A percentile compares a stretch with the other conserved stretches of the same genome.
These are phyloP conservation scores for Neonectria magnoliae DNA, from an alignment of 2,329 filamentous ascomycete genomes.

Conservation along the genomic window DNA sequence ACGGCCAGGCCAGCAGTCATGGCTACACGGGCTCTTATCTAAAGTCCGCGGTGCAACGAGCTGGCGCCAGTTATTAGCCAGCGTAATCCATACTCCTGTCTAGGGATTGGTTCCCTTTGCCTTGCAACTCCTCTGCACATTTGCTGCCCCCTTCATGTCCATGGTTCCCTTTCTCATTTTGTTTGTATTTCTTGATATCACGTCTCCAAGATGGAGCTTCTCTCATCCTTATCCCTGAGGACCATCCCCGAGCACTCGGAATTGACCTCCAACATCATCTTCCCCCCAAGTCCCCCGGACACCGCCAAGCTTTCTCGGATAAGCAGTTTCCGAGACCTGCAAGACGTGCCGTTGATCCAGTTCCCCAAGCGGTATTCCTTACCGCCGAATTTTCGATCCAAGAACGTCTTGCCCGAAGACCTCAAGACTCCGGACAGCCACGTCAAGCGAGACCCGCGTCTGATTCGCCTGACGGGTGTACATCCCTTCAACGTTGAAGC, in stretches of 20 bases:
- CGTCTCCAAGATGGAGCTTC: constrained; percentile 31
- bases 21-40: constrained; percentile 20
- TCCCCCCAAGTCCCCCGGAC: constrained; percentile 53
- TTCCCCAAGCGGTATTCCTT: constrained; percentile 63
- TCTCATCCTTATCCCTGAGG: constrained; percentile 26
- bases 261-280: constrained; percentile 24
- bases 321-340: constrained; percentile 44
- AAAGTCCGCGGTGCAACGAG: neutral
- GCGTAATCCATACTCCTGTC: constrained; percentile 13
- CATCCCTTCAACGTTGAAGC: constrained; percentile 94
- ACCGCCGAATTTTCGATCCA: constrained; percentile 71
- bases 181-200: constrained; percentile 1
- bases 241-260: constrained; percentile 25
- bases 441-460: constrained; percentile 80
- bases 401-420: constrained; percentile 76
- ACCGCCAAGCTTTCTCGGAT: constrained; percentile 51
- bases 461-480: constrained; percentile 87
- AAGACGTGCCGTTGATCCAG: constrained; percentile 21
- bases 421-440: constrained; percentile 84
- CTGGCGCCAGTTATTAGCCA: constrained; percentile 28
- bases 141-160: neutral
- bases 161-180: neutral
- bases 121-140: constrained; percentile 5
- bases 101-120: constrained; percentile 1
- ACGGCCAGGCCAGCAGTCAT: constrained; percentile 19